phyloP scores from a whole-genome alignment of 2,329 filamentous ascomycete genomes.

The Colletotrichum tanaceti region DNA sequence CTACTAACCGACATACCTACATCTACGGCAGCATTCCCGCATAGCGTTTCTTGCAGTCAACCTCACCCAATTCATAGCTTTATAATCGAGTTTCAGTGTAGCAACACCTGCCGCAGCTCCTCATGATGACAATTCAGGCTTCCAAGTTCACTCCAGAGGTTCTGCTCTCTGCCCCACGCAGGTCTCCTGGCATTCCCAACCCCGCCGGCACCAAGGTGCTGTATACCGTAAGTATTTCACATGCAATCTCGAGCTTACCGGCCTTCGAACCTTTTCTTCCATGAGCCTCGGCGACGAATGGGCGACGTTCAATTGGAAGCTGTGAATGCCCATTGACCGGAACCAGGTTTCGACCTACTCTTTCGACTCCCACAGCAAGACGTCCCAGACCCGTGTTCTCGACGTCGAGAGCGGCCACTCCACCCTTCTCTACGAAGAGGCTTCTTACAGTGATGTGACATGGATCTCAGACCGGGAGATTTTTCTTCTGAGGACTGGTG shows the following conservation, averaged over 20 bases:
- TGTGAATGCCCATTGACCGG: conserved; percentile 11
- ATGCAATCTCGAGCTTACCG: not conserved
- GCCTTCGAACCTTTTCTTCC: not conserved
- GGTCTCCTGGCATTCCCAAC: conserved; percentile 78
- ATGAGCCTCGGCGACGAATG: too few species aligned
- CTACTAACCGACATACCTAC: conserved; percentile 23
- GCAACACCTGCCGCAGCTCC: conserved; percentile 3
- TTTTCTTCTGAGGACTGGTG: conserved; percentile 63
- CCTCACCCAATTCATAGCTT: not conserved
- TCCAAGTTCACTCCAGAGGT: conserved; percentile 81
- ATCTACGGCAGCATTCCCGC: conserved; percentile 19
- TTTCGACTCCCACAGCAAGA: conserved; percentile 78
- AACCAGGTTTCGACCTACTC: conserved; percentile 77
- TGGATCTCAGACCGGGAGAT: conserved; percentile 80
- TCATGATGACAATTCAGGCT: conserved; percentile 75
- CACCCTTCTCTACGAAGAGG: conserved; percentile 72
- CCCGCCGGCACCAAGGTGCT: conserved; percentile 70
- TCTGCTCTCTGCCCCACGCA: conserved; percentile 79
- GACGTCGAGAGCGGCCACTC: conserved; percentile 76
- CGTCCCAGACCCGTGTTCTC: conserved; percentile 75
- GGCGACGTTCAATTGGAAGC: not conserved
- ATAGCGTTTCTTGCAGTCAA: not conserved
- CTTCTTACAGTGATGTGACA: conserved; percentile 74
- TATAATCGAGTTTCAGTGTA: not conserved
- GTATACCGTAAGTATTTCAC: conserved; percentile 64